phyloP scores from a whole-genome alignment of 176 grass and related monocot species.

The Raddia guianensis region DNA sequence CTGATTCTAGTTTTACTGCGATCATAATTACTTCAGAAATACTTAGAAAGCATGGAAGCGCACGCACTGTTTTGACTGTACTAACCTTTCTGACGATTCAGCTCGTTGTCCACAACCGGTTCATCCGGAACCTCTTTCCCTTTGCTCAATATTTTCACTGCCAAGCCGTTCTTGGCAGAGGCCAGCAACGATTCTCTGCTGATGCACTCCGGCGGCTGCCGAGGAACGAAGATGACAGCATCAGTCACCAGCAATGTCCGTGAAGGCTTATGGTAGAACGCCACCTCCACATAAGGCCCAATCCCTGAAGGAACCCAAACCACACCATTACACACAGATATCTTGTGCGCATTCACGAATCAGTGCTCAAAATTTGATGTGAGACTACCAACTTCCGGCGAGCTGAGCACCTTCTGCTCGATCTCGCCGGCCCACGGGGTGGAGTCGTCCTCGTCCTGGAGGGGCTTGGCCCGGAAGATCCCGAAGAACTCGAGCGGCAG shows the following conservation, averaged over 20 bases:
- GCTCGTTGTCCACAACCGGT: constrained; percentile 71
- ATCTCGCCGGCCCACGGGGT: constrained; percentile 90
- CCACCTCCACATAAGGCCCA: constrained; percentile 90
- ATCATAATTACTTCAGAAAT: neutral
- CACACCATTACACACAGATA: neutral
- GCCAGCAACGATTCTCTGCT: constrained; percentile 77
- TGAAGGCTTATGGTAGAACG: constrained; percentile 84
- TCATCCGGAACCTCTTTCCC: constrained; percentile 86
- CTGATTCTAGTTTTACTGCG: neutral
- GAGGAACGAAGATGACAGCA: constrained; percentile 90
- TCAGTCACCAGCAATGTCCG: constrained; percentile 85
- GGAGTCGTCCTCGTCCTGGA: constrained; percentile 69
- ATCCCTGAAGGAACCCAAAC: constrained; percentile 66
- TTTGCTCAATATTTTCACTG: constrained; percentile 93
- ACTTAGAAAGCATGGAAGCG: neutral
- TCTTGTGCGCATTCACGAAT: neutral
- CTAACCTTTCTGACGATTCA: constrained; percentile 81
- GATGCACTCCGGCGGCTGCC: constrained; percentile 84
- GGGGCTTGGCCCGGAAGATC: constrained; percentile 76
- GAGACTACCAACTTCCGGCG: constrained; percentile 88
- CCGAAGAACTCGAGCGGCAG: constrained; percentile 95
- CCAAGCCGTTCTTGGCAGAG: constrained; percentile 90
- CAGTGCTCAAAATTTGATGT: neutral
- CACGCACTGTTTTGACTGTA: neutral
- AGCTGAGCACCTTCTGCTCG: constrained; percentile 93